Percentiles rank a stretch among this genome's conserved stretches.
These are phyloP conservation scores for Cyberlindnera maclurae DNA, from an alignment of 805 yeast species.

Conservation along the genomic window DNA sequence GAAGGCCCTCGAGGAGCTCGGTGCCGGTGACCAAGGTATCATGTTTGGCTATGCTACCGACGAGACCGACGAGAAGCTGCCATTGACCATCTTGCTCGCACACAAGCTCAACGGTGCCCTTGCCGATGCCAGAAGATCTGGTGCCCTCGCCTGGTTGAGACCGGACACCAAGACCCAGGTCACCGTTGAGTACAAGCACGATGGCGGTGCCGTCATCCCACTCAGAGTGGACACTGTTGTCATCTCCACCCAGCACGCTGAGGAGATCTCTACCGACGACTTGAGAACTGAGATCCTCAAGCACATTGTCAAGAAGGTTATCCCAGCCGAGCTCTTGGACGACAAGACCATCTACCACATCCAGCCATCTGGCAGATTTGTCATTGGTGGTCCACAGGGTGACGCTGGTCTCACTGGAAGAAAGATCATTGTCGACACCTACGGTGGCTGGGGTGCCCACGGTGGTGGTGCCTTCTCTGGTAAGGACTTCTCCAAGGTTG, in stretches of 20 bases:
- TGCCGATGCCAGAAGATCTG: slow-evolving; percentile 96
- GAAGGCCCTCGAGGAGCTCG: slow-evolving; percentile 90
- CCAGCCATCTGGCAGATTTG: slow-evolving; percentile 99
- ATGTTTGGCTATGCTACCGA: slow-evolving; percentile 99
- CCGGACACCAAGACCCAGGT: slow-evolving; percentile 99
- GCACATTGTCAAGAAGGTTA: slow-evolving; percentile 85
- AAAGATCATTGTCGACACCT: slow-evolving; percentile 98
- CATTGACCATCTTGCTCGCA: slow-evolving; percentile 88
- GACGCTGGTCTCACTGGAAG: slow-evolving; percentile 99
- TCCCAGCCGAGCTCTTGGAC: slow-evolving; percentile 85
- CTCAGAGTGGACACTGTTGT: slow-evolving; percentile 96
- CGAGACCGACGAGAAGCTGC: slow-evolving; percentile 96
- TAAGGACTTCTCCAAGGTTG: slow-evolving; percentile 99
- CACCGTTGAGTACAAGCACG: slow-evolving; percentile 92
- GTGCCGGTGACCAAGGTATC: slow-evolving; percentile 99
- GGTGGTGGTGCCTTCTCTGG: slow-evolving; percentile 99
- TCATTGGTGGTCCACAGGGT: slow-evolving; percentile 99
- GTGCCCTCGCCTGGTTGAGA: slow-evolving; percentile 92
- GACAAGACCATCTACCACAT: slow-evolving; percentile 95
- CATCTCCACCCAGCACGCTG: slow-evolving; percentile 97
- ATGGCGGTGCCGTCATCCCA: slow-evolving; percentile 93
- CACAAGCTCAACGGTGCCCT: slow-evolving; percentile 95
- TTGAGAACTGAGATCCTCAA: slow-evolving; percentile 70
- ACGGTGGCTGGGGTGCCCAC: slow-evolving; percentile 99
- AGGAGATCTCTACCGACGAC: slow-evolving; percentile 88